phyloP scores from a whole-genome alignment of 2,329 filamentous ascomycete genomes.

The Fusarium avenaceum region DNA sequence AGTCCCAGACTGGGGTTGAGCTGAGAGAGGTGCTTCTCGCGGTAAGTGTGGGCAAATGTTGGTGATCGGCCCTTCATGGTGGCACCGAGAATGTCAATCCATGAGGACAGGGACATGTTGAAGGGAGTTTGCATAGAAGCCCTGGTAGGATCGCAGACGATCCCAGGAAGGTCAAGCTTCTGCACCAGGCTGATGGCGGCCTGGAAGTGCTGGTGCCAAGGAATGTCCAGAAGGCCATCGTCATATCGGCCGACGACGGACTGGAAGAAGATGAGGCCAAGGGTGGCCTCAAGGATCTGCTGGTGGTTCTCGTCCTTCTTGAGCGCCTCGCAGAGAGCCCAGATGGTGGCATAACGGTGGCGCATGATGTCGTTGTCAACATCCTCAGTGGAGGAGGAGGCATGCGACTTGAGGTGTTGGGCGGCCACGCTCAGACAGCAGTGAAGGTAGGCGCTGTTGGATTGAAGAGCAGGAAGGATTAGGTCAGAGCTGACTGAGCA shows the following conservation, averaged over 20 bases:
- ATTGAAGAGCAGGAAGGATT: conserved; percentile 88
- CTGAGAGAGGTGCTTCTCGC: conserved; percentile 86
- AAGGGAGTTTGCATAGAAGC: conserved; percentile 75
- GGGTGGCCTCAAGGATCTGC: conserved; percentile 89
- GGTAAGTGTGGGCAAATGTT: conserved; percentile 93
- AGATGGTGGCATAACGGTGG: conserved; percentile 90
- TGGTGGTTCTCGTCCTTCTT: conserved; percentile 84
- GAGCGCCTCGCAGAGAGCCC: conserved; percentile 85
- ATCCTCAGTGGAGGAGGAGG: conserved; percentile 73
- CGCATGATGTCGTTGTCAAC: conserved; percentile 92
- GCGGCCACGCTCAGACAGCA: conserved; percentile 95
- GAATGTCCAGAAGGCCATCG: conserved; percentile 88
- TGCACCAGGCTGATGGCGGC: conserved; percentile 87
- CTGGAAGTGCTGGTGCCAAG: conserved; percentile 98
- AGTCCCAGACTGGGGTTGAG: conserved; percentile 76
- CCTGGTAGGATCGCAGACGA: conserved; percentile 73
- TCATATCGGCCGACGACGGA: conserved; percentile 89
- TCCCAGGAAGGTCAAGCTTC: conserved; percentile 82
- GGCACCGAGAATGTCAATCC: conserved; percentile 97
- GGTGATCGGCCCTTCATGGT: conserved; percentile 91
- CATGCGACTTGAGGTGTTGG: conserved; percentile 87
- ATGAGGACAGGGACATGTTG: conserved; percentile 93
- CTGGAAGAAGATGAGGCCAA: conserved; percentile 97
- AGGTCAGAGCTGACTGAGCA: conserved; percentile 84
- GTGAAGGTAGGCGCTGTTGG: conserved; percentile 93